Evolutionary conservation across 768 basidiomycete genomes (phyloP).

Genomic region (Trametes cinnabarina): DNA sequence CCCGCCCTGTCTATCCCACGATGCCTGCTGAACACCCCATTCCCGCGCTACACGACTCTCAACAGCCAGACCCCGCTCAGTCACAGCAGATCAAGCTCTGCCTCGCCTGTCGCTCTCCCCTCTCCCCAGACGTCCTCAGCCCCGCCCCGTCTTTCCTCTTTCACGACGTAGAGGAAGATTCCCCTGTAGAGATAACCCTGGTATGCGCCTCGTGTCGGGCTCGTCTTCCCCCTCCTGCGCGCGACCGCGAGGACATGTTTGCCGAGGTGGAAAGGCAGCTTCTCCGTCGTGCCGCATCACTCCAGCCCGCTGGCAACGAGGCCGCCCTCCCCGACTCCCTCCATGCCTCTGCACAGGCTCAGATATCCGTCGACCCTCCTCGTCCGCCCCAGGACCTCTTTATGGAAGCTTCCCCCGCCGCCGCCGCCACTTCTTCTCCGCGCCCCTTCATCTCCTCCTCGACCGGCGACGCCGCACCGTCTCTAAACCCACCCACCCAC

Average conservation of each 20-base stretch:
- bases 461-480: neutral
- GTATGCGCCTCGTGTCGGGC: constrained; percentile 52
- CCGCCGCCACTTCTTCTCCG: neutral
- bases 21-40: constrained; percentile 55
- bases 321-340: constrained; percentile 20
- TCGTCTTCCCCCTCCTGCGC: constrained; percentile 31
- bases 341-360: constrained; percentile 3
- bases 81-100: constrained; percentile 36
- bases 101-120: constrained; percentile 31
- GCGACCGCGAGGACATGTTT: constrained; percentile 20
- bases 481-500: neutral
- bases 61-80: constrained; percentile 26
- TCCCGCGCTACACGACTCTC: constrained; percentile 24
- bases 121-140: constrained; percentile 29
- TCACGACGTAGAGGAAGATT: constrained; percentile 23
- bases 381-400: constrained; percentile 39
- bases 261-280: constrained; percentile 32
- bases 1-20: constrained; percentile 26
- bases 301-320: constrained; percentile 33
- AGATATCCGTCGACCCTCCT: constrained; percentile 20
- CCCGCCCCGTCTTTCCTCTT: constrained; percentile 26
- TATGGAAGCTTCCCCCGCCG: constrained; percentile 27
- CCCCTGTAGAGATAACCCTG: constrained; percentile 28
- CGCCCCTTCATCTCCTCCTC: constrained; percentile 4
- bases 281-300: constrained; percentile 29